A percentile compares a stretch with the other conserved stretches of the same genome.
Evolutionary conservation across 805 yeast species (phyloP).

Genomic region (Metschnikowia amazonensis): DNA sequence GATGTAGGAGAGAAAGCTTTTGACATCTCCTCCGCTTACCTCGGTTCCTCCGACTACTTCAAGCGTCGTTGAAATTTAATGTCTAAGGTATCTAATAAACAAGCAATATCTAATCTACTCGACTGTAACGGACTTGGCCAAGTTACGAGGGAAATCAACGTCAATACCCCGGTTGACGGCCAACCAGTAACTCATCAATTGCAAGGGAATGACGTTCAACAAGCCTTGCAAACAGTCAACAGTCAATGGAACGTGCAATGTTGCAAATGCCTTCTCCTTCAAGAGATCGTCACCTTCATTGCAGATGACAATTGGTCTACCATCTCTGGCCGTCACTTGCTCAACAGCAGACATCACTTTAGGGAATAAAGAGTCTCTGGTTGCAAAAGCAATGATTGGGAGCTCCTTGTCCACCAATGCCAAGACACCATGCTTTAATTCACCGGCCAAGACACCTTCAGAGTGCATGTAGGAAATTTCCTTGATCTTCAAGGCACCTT

Average conservation of each 20-base stretch:
- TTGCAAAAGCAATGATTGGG: slow-evolving; percentile 94
- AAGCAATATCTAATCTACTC: slow-evolving; percentile 46
- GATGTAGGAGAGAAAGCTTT: slow-evolving; percentile 81
- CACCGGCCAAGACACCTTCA: slow-evolving; percentile 99
- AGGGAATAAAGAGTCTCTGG: slow-evolving; percentile 94
- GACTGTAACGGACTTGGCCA: slow-evolving; percentile 97
- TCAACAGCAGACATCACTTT: slow-evolving; percentile 93
- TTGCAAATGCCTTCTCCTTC: slow-evolving; percentile 56
- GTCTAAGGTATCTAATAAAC: slow-evolving; percentile 3
- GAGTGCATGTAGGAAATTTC: slow-evolving; percentile 99
- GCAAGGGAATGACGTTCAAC: slow-evolving; percentile 89
- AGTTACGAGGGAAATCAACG: slow-evolving; percentile 97
- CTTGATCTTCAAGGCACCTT: slow-evolving; percentile 97
- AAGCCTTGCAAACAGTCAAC: slow-evolving; percentile 98
- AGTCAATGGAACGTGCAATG: slow-evolving; percentile 88
- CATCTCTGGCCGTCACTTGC: slow-evolving; percentile 96
- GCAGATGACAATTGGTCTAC: slow-evolving; percentile 91
- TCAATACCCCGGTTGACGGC: slow-evolving; percentile 93
- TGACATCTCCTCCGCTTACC: slow-evolving; percentile 65
- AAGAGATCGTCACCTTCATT: slow-evolving; percentile 73
- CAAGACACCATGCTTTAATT: slow-evolving; percentile 95
- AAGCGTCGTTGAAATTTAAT: slow-evolving; percentile 42
- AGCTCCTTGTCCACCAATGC: slow-evolving; percentile 92
- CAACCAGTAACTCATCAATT: slow-evolving; percentile 93
- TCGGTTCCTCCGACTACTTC: slow-evolving; percentile 73